Evolutionary conservation across 352 stramenopile genomes (phyloP).

Genomic region (Phytophthora hybrid): DNA sequence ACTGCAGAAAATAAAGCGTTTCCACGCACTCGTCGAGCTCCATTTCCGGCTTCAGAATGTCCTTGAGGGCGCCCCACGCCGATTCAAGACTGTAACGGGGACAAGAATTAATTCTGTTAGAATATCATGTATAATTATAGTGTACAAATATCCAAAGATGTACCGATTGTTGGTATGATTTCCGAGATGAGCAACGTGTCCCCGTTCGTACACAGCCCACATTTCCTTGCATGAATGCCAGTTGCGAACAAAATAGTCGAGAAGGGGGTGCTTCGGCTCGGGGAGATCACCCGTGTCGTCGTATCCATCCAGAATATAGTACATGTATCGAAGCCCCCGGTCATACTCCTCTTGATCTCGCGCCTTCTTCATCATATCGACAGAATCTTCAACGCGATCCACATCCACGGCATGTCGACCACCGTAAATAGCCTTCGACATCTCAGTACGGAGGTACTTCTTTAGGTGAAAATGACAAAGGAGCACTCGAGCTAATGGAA

Average conservation of each 20-base stretch:
- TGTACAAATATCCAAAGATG: neutral
- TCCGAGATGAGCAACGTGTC: neutral
- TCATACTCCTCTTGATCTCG: neutral
- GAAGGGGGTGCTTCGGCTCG: no score
- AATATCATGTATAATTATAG: no score
- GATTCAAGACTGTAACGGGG: no score
- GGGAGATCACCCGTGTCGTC: no score
- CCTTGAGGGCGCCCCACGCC: slow-evolving; percentile 2
- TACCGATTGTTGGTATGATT: slow-evolving; percentile 19
- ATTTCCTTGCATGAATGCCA: no score
- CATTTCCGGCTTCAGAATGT: slow-evolving; percentile 15
- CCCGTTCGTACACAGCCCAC: neutral
- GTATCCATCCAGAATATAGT: slow-evolving; percentile 3
- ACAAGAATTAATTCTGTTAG: neutral
- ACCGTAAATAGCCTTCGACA: neutral
- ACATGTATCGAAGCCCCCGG: neutral
- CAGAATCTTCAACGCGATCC: no score
- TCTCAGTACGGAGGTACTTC: neutral
- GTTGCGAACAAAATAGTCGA: no score
- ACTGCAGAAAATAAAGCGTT: slow-evolving; percentile 11
- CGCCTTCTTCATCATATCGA: neutral
- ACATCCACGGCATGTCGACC: neutral
- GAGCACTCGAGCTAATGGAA: no score
- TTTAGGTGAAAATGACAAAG: slow-evolving; percentile 10
- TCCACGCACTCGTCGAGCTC: slow-evolving; percentile 15